Base-by-base conservation (phyloP, 2,329 filamentous ascomycete species). In the Aspergillus sclerotialis region DNA sequence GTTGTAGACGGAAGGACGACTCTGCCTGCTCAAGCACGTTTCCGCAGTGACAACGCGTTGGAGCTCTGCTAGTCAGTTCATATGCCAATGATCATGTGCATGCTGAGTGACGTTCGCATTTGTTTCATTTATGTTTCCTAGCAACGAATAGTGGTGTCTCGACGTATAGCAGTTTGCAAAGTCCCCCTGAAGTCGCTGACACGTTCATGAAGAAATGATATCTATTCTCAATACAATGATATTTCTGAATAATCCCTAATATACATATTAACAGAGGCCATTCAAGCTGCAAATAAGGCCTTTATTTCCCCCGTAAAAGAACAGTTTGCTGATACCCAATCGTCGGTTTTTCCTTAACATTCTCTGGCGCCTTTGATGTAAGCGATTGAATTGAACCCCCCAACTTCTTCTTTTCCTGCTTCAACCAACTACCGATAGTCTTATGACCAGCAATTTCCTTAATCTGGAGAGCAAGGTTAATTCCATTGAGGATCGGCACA, bases 11-110 rank as follows among this genome's bases (percentile, higher is more conserved):
- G 70, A 5, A 77, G 84, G 58, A 74, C 75, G 1, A 68, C 69
- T 5, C 59, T 90, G 17, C 78, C 81, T 4, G 70, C 82, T 8
- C 61, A 72, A 31, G 85, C 76, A 24, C 76, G 63, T 36, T 78
- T 92, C 48, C 70, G 76, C 30, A 71, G 80, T 28, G 86, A 93
- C 57, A 78, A 84, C 54, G 89, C 84, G 2, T 57, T 93, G 50
- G 73, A 80, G 21, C 76, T 65, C 32, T 44, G 38, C 35, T 38
- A 30, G 10, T 48, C 37, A 38, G 24, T 27, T 27, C n/a, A 11
- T 12, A 16, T 30, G 5, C 12, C 29, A 30, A 11, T 30, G 26
- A 28, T 32, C 28, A 23, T 14, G 18, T 32, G 7, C 14, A 31
- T 21, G 28, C 35, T n/a, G 26, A 13, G 26, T n/a, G n/a, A n/a